Base-by-base conservation (phyloP, 495 filamentous ascomycete genomes). In the Podospora pseudocomata region DNA sequence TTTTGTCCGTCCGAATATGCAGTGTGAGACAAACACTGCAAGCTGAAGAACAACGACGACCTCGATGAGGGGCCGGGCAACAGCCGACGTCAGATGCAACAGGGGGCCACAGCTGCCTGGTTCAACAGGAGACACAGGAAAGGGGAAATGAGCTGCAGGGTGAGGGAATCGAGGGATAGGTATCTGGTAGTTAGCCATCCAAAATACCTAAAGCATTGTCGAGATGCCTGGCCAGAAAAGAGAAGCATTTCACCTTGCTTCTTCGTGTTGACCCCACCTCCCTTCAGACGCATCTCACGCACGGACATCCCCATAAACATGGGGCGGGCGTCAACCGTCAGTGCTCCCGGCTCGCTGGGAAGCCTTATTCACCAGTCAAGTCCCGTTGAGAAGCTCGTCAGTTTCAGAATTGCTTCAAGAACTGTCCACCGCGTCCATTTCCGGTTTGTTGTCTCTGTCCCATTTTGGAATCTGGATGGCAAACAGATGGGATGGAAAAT, bases 391-490 rank as follows among this genome's bases (percentile, higher is more conserved):
- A 69, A 20, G 57, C 55, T 64, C 28, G 64, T 30, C 56, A 61
- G 74, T 79, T 79, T 76, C 75, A 77, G 70, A 67, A 69, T 70
- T 79, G 75, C 73, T 77, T 77, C 74, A 79, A 71, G 68, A 74
- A 39, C 64, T 56, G 68, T 71, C 71, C 39, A 49, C 39, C 39
- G 39, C 39, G 32, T 64, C 65, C 68, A 59, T 65, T 63, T 63
- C 66, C 64, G 67, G 60, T 57, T 11, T 15, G 16, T 20, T 53
- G 16, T 60, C 20, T 49, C 9, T 16, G 56, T n/a, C 55, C 16
- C 49, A 32, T 5, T 32, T 7, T 26, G n/a, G 59, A 5, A 1
- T 49, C 15, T 54, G 58, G 44, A 65, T 30, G 15, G 23, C 18
- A 59, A 67, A 49, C 11, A 59, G 0, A 49, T 49, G 0, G 39